phyloP scores from a whole-genome alignment of 768 basidiomycete species.

The Lactarius akahatsu region DNA sequence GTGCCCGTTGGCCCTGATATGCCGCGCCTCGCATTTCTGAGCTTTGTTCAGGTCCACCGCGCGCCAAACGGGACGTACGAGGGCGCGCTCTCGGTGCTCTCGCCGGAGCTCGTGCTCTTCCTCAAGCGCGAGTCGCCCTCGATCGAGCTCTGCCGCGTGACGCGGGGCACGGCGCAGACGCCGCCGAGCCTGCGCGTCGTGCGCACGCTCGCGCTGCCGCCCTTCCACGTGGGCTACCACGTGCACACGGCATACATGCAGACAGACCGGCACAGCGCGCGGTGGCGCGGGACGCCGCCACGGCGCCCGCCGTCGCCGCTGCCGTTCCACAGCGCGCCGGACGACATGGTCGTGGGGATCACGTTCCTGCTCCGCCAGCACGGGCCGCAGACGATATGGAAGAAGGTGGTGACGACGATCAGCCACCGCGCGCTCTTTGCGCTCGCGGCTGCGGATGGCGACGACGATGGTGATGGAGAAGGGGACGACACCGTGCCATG shows the following conservation, averaged over 20 bases:
- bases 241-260: conserved; percentile 26
- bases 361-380: conserved; percentile 21
- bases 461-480: background rate
- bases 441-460: conserved; percentile 1
- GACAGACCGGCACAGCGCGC: conserved; percentile 12
- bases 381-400: background rate
- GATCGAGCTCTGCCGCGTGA: conserved; percentile 21
- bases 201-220: conserved; percentile 20
- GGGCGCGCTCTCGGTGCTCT: conserved; percentile 21
- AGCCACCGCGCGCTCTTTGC: conserved; percentile 14
- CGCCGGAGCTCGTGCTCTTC: conserved; percentile 16
- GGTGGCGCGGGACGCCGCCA: rapidly evolving
- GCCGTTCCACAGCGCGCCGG: conserved; percentile 23
- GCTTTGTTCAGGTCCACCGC: conserved; percentile 13
- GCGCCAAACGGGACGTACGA: conserved; percentile 22
- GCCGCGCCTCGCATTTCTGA: background rate
- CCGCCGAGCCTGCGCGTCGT: conserved; percentile 1
- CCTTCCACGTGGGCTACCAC: conserved; percentile 2
- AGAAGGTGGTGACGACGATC: conserved; percentile 20
- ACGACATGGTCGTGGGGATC: conserved; percentile 22
- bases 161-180: background rate
- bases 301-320: background rate
- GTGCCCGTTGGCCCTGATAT: background rate
- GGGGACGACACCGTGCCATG: background rate
- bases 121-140: conserved; percentile 12